phyloP scores from a whole-genome alignment of 2,329 filamentous ascomycete genomes.

The Aspergillus fumigatus region DNA sequence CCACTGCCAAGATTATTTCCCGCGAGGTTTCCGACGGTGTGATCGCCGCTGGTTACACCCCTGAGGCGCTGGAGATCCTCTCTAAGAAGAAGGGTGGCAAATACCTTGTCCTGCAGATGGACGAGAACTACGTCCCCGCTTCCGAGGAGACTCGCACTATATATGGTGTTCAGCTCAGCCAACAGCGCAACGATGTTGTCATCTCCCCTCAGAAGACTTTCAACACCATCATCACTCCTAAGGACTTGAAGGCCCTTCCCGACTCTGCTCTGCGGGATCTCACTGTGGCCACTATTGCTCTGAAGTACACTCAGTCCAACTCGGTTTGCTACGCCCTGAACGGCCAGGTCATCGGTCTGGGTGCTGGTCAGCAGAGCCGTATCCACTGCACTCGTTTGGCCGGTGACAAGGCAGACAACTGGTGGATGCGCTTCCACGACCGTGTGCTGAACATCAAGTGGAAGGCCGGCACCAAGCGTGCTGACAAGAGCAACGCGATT shows the following conservation, averaged over 20 bases:
- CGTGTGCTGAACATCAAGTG: constrained; percentile 84
- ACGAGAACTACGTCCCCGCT: constrained; percentile 75
- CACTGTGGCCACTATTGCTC: constrained; percentile 89
- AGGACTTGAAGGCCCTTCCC: constrained; percentile 67
- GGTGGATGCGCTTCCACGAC: constrained; percentile 98
- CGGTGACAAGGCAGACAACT: constrained; percentile 98
- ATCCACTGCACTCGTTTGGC: constrained; percentile 98
- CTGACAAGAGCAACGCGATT: constrained; percentile 97
- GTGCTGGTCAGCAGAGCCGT: constrained; percentile 92
- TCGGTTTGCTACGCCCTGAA: constrained; percentile 96
- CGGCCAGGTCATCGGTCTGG: constrained; percentile 88
- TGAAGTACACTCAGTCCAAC: constrained; percentile 99
- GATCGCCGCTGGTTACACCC: constrained; percentile 81
- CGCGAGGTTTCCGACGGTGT: constrained; percentile 97
- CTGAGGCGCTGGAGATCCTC: constrained; percentile 82
- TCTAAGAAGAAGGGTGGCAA: constrained; percentile 98
- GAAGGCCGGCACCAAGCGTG: constrained; percentile 95
- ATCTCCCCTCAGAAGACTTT: constrained; percentile 81
- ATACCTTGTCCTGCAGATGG: constrained; percentile 94
- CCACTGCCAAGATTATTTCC: constrained; percentile 95
- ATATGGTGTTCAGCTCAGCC: constrained; percentile 81
- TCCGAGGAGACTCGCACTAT: constrained; percentile 75
- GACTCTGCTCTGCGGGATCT: constrained; percentile 83
- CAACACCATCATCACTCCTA: constrained; percentile 78
- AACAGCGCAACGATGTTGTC: constrained; percentile 87